These are phyloP conservation scores for Pichiaceae sp. DNA, from an alignment of 1,139 yeast genomes.

Conservation along the genomic window DNA sequence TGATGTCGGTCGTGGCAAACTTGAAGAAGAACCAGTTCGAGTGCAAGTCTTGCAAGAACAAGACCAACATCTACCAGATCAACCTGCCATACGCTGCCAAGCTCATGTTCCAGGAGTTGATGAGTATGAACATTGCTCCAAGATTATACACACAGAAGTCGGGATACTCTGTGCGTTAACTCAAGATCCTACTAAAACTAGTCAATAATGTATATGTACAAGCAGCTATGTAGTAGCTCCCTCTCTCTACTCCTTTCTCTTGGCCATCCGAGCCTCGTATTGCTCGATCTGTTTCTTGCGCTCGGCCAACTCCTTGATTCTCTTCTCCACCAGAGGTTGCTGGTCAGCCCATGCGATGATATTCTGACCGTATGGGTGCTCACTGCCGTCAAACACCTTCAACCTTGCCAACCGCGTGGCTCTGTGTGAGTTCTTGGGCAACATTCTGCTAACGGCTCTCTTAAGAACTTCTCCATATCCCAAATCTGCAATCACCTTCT, in stretches of 20 bases:
- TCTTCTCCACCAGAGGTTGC: constrained; percentile 41
- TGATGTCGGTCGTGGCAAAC: constrained; percentile 96
- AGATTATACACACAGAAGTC: constrained; percentile 60
- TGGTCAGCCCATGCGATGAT: constrained; percentile 84
- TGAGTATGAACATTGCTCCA: constrained; percentile 97
- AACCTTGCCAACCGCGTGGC: constrained; percentile 73
- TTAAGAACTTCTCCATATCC: constrained; percentile 79
- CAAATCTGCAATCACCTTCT: constrained; percentile 62
- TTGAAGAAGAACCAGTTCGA: constrained; percentile 95
- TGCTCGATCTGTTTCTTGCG: constrained; percentile 24
- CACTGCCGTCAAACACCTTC: constrained; percentile 80
- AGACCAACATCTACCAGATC: constrained; percentile 94
- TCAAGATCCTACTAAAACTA: neutral
- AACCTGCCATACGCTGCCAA: constrained; percentile 98
- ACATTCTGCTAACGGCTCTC: constrained; percentile 92
- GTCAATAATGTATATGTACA: constrained; percentile 4
- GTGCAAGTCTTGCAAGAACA: constrained; percentile 97
- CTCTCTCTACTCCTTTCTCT: neutral
- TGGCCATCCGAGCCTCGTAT: constrained; percentile 17
- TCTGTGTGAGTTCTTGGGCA: constrained; percentile 84
- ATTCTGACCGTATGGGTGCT: constrained; percentile 78
- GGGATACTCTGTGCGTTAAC: constrained; percentile 21
- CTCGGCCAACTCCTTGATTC: constrained; percentile 30
- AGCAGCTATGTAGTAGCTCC: neutral
- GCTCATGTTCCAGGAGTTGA: constrained; percentile 90